Evolutionary conservation across 192 early-diverging fungal genomes (phyloP).

Genomic region (Phlyctochytrium arcticum): DNA sequence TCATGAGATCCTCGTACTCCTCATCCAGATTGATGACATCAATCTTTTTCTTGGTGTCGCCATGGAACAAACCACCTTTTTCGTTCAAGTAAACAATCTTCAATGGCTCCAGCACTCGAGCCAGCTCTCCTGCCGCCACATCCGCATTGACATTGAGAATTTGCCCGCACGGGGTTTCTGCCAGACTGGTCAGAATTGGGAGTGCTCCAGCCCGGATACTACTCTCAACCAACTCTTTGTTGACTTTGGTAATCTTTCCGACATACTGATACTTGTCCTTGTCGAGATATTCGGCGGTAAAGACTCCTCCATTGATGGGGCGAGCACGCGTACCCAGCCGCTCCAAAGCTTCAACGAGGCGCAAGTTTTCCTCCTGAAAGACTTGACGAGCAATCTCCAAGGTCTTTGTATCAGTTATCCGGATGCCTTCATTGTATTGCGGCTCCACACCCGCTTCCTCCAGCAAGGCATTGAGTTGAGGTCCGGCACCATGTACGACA

Average conservation of each 20-base stretch:
- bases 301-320: constrained; percentile 95
- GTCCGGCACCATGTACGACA: constrained; percentile 96
- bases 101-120: constrained; percentile 90
- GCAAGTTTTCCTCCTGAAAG: constrained; percentile 93
- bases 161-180: constrained; percentile 93
- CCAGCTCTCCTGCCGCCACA: constrained; percentile 95
- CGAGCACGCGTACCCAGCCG: constrained; percentile 88
- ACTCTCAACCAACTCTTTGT: constrained; percentile 90
- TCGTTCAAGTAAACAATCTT: constrained; percentile 98
- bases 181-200: constrained; percentile 93
- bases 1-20: constrained; percentile 93
- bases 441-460: constrained; percentile 92
- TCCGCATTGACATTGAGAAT: constrained; percentile 99
- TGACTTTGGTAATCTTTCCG: constrained; percentile 84
- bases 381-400: constrained; percentile 92
- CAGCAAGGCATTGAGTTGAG: constrained; percentile 88
- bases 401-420: constrained; percentile 92
- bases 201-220: constrained; percentile 90
- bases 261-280: constrained; percentile 93
- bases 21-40: constrained; percentile 98
- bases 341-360: constrained; percentile 96
- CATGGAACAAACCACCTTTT: constrained; percentile 94
- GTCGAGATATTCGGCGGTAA: constrained; percentile 94
- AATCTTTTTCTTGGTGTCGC: constrained; percentile 92
- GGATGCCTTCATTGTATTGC: constrained; percentile 95